Percentiles rank a stretch among this genome's conserved stretches.
phyloP scores from a whole-genome alignment of 257 asterid species.

The Paraleonurus japonicus region DNA sequence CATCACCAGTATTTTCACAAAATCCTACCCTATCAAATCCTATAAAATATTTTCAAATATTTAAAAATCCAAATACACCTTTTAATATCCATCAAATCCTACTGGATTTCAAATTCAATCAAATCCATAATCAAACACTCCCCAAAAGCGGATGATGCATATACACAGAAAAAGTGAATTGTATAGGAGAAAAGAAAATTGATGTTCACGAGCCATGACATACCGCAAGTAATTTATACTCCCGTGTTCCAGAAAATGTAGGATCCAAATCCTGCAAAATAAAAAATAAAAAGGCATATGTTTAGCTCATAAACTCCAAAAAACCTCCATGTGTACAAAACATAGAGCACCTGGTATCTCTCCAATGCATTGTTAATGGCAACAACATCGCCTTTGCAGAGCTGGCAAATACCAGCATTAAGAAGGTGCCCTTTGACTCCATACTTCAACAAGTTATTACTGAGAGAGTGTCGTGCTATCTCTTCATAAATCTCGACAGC shows the following conservation, averaged over 20 bases:
- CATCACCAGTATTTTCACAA: too few relatives aligned
- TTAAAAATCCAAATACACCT: too few relatives aligned
- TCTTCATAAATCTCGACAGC: slow-evolving; percentile 90
- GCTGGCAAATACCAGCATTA: slow-evolving; percentile 98
- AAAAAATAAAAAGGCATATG: slow-evolving; percentile 11
- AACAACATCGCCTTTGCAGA: slow-evolving; percentile 89
- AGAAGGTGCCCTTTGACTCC: slow-evolving; percentile 99
- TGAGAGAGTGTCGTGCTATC: slow-evolving; percentile 82
- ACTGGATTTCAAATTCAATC: too few relatives aligned
- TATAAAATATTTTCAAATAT: too few relatives aligned
- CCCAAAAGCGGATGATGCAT: neutral
- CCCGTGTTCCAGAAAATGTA: slow-evolving; percentile 93
- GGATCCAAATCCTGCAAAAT: slow-evolving; percentile 87
- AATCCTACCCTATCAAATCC: too few relatives aligned
- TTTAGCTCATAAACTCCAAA: slow-evolving; percentile 12
- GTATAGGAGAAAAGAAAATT: neutral
- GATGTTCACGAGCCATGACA: slow-evolving; percentile 28
- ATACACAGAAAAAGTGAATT: neutral
- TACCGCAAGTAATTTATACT: slow-evolving; percentile 75
- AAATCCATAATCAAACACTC: neutral
- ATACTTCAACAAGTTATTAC: slow-evolving; percentile 83
- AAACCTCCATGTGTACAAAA: slow-evolving; percentile 6
- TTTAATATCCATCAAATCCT: too few relatives aligned
- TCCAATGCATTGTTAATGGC: slow-evolving; percentile 89
- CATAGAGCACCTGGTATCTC: slow-evolving; percentile 69